phyloP scores from a whole-genome alignment of 169 alveolate genomes.

The Plasmodium gaboni region DNA sequence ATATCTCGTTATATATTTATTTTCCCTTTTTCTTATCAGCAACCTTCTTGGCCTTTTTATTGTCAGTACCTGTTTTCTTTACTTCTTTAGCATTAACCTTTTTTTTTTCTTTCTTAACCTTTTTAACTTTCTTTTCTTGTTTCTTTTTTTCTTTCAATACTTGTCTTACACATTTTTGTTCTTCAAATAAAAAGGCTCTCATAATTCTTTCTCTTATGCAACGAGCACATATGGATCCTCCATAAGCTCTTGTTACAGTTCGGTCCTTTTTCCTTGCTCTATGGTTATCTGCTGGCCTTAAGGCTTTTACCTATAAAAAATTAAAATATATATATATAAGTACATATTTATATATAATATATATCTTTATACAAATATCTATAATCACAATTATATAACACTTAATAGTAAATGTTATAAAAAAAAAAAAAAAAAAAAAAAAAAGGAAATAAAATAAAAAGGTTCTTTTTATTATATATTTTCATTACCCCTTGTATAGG shows the following conservation, averaged over 20 bases:
- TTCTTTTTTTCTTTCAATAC: constrained; percentile 84
- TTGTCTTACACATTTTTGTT: constrained; percentile 90
- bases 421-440: too few species aligned
- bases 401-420: too few species aligned
- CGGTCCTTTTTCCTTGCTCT: constrained; percentile 85
- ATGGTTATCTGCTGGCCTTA: constrained; percentile 85
- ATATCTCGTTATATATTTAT: constrained; percentile 4
- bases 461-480: constrained; percentile 1
- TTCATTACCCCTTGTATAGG: constrained; percentile 81
- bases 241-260: constrained; percentile 93
- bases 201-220: constrained; percentile 91
- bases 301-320: constrained; percentile 78
- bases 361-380: background rate
- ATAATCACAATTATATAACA: background rate
- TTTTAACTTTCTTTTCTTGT: constrained; percentile 76
- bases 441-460: too few species aligned
- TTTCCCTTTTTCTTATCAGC: constrained; percentile 61
- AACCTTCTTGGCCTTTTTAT: constrained; percentile 36
- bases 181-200: constrained; percentile 94
- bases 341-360: background rate
- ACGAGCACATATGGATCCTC: constrained; percentile 90
- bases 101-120: constrained; percentile 69
- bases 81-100: constrained; percentile 46
- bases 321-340: background rate
- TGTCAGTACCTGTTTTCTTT: constrained; percentile 12